A percentile compares a stretch with the other conserved stretches of the same genome.
phyloP scores from a whole-genome alignment of 176 grass and related monocot species.

The Rhynchospora breviuscula region DNA sequence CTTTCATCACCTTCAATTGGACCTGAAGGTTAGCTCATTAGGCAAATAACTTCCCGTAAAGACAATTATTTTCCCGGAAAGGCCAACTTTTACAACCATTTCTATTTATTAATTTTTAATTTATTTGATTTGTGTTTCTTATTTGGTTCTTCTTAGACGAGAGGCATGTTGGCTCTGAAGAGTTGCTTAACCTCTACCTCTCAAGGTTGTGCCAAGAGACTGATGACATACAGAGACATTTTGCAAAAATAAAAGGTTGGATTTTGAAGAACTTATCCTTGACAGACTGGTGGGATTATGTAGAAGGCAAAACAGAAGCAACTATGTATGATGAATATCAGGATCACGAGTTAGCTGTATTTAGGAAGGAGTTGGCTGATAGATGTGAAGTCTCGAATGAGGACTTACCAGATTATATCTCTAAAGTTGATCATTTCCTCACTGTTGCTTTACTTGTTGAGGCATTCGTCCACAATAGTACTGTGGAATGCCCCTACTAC shows the following conservation, averaged over 20 bases:
- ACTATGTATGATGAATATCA: neutral
- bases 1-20: neutral
- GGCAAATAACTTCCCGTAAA: too few species aligned
- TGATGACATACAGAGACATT: neutral
- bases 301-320: neutral
- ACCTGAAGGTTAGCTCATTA: neutral
- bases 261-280: constrained; percentile 22
- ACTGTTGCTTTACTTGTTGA: neutral
- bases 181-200: neutral
- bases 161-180: neutral
- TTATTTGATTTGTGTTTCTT: neutral
- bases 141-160: neutral
- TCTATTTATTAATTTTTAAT: neutral
- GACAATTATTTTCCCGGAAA: too few species aligned
- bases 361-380: neutral
- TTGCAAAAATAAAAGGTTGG: neutral
- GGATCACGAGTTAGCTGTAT: neutral
- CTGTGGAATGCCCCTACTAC: too few species aligned
- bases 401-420: neutral
- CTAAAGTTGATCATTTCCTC: neutral
- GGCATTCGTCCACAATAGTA: neutral
- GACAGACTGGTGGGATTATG: neutral
- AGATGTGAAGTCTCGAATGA: neutral
- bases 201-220: neutral
- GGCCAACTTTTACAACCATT: neutral